These are phyloP conservation scores for Baudoinia panamericana DNA, from an alignment of 495 filamentous ascomycete genomes.

Conservation along the genomic window DNA sequence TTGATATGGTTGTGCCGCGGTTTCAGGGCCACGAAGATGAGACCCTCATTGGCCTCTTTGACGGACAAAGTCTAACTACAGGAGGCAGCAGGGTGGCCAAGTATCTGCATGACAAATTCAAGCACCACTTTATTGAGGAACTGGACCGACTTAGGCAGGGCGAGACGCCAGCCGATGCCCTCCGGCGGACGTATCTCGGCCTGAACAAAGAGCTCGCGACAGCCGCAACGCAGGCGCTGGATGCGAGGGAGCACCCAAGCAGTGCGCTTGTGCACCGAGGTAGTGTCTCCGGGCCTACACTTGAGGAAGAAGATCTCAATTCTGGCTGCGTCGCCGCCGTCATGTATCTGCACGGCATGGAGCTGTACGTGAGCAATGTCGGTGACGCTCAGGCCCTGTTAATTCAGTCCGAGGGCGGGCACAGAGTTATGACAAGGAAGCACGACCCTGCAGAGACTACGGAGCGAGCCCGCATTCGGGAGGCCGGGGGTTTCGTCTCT, in stretches of 20 bases:
- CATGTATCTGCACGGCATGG: conserved; percentile 73
- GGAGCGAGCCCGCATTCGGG: conserved; percentile 80
- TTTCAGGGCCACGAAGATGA: conserved; percentile 87
- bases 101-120: conserved; percentile 89
- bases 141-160: conserved; percentile 48
- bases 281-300: conserved; percentile 51
- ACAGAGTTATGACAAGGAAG: conserved; percentile 70
- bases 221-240: conserved; percentile 67
- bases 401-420: conserved; percentile 70
- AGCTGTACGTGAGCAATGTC: conserved; percentile 87
- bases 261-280: conserved; percentile 50
- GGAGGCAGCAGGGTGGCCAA: conserved; percentile 92
- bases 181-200: conserved; percentile 72
- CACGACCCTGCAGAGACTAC: conserved; percentile 77
- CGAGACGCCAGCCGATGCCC: conserved; percentile 69
- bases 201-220: conserved; percentile 91
- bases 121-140: conserved; percentile 67
- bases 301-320: conserved; percentile 75
- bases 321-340: conserved; percentile 89
- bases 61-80: conserved; percentile 71
- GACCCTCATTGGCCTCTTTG: conserved; percentile 84
- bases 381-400: conserved; percentile 91
- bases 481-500: conserved; percentile 90
- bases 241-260: conserved; percentile 44
- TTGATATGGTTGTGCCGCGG: conserved; percentile 89